Conservation (phyloP, 2,329 filamentous ascomycete species). For the Thielaviopsis musarum region DNA sequence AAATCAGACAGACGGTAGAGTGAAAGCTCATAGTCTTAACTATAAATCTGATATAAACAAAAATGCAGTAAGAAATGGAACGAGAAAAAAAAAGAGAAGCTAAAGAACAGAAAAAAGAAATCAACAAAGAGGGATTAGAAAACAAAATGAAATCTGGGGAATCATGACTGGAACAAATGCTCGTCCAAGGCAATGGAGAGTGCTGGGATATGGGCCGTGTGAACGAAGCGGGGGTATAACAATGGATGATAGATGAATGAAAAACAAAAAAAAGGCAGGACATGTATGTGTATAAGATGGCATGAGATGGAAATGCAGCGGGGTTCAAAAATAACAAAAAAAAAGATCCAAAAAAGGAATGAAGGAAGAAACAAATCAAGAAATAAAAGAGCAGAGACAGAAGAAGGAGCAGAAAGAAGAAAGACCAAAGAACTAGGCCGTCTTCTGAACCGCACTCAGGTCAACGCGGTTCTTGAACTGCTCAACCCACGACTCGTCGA, state of each 20-base stretch:
- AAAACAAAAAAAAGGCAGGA: slow-evolving; percentile 9
- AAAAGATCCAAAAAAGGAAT: slow-evolving; percentile 8
- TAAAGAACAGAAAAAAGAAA: not conserved
- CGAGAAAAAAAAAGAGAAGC: not conserved
- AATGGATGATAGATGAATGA: slow-evolving; percentile 1
- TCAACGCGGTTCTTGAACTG: slow-evolving; percentile 17
- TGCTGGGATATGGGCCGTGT: not conserved
- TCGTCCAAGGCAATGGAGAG: not conserved
- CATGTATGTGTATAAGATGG: not conserved
- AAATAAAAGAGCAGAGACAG: not conserved
- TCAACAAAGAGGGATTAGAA: not conserved
- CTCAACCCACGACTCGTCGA: slow-evolving; percentile 36
- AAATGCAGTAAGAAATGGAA: too few species aligned
- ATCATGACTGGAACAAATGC: not conserved
- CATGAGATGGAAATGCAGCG: not conserved
- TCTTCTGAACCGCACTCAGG: slow-evolving; percentile 7
- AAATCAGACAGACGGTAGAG: too few species aligned
- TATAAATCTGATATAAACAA: too few species aligned
- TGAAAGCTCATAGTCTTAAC: too few species aligned
- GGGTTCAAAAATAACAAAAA: slow-evolving; percentile 8
- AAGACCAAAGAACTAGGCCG: slow-evolving; percentile 1
- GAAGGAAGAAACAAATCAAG: not conserved
- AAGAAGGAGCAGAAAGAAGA: not conserved
- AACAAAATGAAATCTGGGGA: not conserved
- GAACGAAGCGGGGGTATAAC: slow-evolving; percentile 1